Evolutionary conservation across 2,329 filamentous ascomycete genomes (phyloP), one percentile per base, ranked within the genome.

Genomic region (Sordariomycetes sp.): DNA sequence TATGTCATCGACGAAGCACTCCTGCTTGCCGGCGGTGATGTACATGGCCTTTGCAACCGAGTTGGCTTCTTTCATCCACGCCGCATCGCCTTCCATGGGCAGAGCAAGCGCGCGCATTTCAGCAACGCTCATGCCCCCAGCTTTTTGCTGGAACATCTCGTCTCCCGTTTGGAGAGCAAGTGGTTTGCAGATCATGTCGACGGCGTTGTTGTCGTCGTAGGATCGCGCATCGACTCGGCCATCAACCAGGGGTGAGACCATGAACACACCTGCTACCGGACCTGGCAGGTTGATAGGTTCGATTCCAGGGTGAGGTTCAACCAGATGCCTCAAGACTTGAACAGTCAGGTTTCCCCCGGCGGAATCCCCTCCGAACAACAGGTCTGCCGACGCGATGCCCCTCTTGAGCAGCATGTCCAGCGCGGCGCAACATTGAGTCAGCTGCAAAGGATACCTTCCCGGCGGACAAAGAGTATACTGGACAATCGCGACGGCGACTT

Each of bases 201-300:
- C 37, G 24, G 42, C 41, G n/a, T 48, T 42, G 21, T 47, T 49
- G 27, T 29, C 15, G 51, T 79, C 79, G 30, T 68, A 64, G 53
- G 73, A 81, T 42, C 77, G 28, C 37, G 15, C 27, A 23, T 6
- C 25, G 19, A 21, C 16, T 32, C 9, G 54, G 30, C 42, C 43
- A 46, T 5, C 8, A 11, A 29, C 8, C 8, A 29, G 8, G 16
- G 54, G 52, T 8, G 51, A 55, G 3, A 57, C 53, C 6, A 49
- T 16, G 25, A 58, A 57, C 8, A 42, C 44, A 3, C 45, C 55
- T 0, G 43, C 48, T 3, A 58, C 30, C 5, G 47, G 48, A 28
- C 46, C 42, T 0, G 33, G 8, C 9, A 57, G 33, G 12, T 23
- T 26, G 33, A 53, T 30, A 14, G 29, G 15, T 12, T 29, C 18